Percentiles rank a stretch among this genome's conserved stretches.
phyloP scores from a whole-genome alignment of 2,329 filamentous ascomycete species.

The Geosmithia morbida region DNA sequence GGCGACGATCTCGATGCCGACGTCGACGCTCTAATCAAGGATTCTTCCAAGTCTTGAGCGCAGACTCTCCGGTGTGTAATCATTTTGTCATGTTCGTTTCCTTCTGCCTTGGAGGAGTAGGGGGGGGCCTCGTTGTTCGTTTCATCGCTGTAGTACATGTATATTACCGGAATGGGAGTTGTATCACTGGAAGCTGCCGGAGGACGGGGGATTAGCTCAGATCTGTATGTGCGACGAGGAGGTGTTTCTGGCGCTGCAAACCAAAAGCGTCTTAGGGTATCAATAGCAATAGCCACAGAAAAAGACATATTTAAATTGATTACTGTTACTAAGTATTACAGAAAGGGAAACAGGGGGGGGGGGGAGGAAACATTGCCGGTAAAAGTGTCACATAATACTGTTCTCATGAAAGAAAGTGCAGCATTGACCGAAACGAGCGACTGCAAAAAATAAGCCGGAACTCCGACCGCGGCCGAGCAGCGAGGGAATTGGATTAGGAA shows the following conservation, averaged over 20 bases:
- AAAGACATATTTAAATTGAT: neutral
- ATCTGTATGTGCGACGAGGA: neutral
- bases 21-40: slow-evolving; percentile 39
- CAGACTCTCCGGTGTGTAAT: too few relatives aligned
- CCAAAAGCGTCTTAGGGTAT: neutral
- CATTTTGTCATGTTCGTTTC: neutral
- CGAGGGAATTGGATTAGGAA: neutral
- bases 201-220: neutral
- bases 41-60: slow-evolving; percentile 6
- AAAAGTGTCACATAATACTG: too few relatives aligned
- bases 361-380: too few relatives aligned
- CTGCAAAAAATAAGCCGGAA: neutral
- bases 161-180: neutral
- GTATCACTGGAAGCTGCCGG: neutral
- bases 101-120: neutral
- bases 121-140: neutral
- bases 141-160: neutral
- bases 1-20: slow-evolving; percentile 42
- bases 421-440: neutral
- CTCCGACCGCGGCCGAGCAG: neutral
- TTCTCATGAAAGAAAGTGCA: neutral
- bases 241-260: neutral
- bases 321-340: too few relatives aligned
- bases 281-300: neutral
- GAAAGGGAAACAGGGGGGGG: too few relatives aligned